These are phyloP conservation scores for Calonectria crousiana DNA, from an alignment of 2,329 filamentous ascomycete genomes.

Conservation along the genomic window DNA sequence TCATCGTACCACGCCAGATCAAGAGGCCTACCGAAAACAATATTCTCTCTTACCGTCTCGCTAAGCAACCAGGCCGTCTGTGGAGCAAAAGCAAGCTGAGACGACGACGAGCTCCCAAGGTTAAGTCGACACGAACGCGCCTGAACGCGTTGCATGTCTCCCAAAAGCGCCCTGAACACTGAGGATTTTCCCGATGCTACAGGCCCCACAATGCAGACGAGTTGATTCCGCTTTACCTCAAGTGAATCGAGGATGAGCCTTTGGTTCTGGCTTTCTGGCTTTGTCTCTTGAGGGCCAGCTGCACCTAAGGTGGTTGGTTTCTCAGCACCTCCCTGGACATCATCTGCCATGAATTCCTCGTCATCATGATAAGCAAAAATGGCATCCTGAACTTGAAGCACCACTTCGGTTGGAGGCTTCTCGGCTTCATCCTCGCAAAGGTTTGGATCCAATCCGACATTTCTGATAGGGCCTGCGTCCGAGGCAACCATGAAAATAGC, in stretches of 20 bases:
- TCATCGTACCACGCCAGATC: neutral
- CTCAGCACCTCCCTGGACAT: neutral
- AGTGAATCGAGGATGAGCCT: neutral
- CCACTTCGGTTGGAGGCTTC: neutral
- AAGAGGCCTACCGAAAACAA: neutral
- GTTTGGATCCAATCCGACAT: neutral
- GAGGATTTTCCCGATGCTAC: neutral
- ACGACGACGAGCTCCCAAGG: neutral
- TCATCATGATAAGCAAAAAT: conserved; percentile 1
- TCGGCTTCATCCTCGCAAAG: neutral
- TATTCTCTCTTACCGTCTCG: neutral
- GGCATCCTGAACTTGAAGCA: neutral
- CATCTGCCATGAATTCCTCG: neutral
- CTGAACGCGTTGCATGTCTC: conserved; percentile 1
- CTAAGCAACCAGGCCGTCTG: neutral
- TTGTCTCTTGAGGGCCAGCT: too few species aligned
- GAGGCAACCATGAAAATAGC: neutral
- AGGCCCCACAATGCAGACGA: neutral
- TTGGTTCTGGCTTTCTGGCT: neutral
- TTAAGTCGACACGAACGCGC: neutral
- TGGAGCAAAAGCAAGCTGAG: neutral
- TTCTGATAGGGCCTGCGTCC: neutral
- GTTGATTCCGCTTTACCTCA: neutral
- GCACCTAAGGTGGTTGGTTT: neutral
- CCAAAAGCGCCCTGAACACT: neutral